Base-by-base conservation (phyloP, 129 eudicot species). In the Chrysanthemum makinoi region DNA sequence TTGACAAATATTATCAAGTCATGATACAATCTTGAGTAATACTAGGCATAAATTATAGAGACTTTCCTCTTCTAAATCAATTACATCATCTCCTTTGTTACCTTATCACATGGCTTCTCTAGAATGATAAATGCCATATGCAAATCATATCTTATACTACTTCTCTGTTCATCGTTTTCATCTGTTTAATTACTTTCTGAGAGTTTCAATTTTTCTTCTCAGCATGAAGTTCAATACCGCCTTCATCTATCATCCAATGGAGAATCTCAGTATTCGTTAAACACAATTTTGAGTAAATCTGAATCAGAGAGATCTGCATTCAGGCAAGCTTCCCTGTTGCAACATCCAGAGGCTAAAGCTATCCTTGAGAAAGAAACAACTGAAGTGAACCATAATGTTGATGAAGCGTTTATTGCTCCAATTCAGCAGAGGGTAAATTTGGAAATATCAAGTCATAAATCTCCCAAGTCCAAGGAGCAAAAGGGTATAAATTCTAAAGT, bases 181-280 rank as follows among this genome's bases (percentile, higher is more conserved):
- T 39, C 46, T 39, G 17, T n/a, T 17, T 56, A 19, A 22, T 57
- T 56, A 26, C 39, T 19, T 74, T 67, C 75, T 86, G 47, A 63
- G 43, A 68, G 18, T 39, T 58, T 74, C 48, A 46, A 17, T 74
- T 73, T 68, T 57, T 22, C 15, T 72, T 65, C 44, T 49, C 65
- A 57, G 64, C 81, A 84, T 90, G 85, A 79, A 66, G 63, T 71
- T 24, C 82, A 62, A 11, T 84, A 75, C 68, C 77, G 79, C 75
- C 88, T 85, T 72, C 85, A 66, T 79, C 77, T 89, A 58, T 87
- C 88, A 39, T 58, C 61, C 3, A 83, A 65, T 74, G 81, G 73
- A 53, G 71, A 72, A 62, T 82, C 88, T 26, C 77, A 80, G 33
- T 66, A 46, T 56, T 53, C 44, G 3, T 26, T 51, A 60, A 68